Evolutionary conservation across 257 asterid species (phyloP).

Genomic region (Nicotiana noctiflora): DNA sequence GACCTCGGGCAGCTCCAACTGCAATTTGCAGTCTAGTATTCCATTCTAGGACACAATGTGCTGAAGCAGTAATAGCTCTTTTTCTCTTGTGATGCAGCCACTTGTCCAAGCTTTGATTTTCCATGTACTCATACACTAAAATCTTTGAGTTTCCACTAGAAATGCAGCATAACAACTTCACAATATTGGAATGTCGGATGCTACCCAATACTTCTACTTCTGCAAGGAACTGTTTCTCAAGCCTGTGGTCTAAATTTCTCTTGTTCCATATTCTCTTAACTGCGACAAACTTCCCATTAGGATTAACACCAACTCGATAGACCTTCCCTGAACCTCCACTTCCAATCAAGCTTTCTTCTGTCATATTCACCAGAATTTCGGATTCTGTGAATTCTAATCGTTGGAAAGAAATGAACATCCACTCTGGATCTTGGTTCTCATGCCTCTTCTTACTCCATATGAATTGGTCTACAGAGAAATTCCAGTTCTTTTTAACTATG

Average conservation of each 20-base stretch:
- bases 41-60: constrained; percentile 31
- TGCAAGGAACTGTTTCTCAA: constrained; percentile 55
- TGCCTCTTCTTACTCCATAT: constrained; percentile 21
- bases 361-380: constrained; percentile 39
- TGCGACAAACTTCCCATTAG: constrained; percentile 45
- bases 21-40: constrained; percentile 24
- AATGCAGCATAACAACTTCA: constrained; percentile 64
- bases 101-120: constrained; percentile 56
- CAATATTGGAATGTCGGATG: constrained; percentile 59
- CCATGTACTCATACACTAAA: constrained; percentile 73
- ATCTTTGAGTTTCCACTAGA: constrained; percentile 48
- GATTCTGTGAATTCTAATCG: constrained; percentile 54
- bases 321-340: constrained; percentile 81
- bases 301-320: constrained; percentile 39
- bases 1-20: constrained; percentile 25
- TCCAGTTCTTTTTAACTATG: background rate
- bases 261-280: constrained; percentile 61
- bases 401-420: constrained; percentile 73
- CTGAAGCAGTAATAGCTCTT: constrained; percentile 23
- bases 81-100: constrained; percentile 53
- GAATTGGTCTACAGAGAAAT: background rate
- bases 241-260: constrained; percentile 35
- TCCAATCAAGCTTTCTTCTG: constrained; percentile 47
- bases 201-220: constrained; percentile 60
- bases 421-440: constrained; percentile 27